Percentiles rank a stretch among this genome's conserved stretches.
Conservation (phyloP, 148 eudicot species). For the Vaccinium vitisidaea region DNA sequence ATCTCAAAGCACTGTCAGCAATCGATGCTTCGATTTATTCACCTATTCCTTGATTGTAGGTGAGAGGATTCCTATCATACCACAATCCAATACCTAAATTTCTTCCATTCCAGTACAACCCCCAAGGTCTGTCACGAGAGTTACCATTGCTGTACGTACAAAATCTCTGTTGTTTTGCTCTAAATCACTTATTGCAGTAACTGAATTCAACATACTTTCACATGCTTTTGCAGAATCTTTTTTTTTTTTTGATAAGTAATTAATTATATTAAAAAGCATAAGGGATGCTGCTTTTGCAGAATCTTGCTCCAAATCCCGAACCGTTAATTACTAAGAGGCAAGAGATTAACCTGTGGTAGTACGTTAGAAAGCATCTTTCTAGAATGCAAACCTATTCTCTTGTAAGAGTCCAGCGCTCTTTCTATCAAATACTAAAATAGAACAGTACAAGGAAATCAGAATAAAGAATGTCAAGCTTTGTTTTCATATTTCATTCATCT, state of each 20-base stretch:
- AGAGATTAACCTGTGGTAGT: not conserved
- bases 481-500: not conserved
- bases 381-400: not conserved
- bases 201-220: not conserved
- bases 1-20: not conserved
- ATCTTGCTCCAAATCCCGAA: not conserved
- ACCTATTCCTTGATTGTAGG: not conserved
- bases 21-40: not conserved
- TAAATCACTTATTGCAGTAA: not conserved
- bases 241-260: no score
- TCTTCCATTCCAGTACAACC: not conserved
- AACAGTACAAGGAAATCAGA: not conserved
- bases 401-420: not conserved
- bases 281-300: constrained; percentile 1
- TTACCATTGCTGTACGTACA: no score
- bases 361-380: not conserved
- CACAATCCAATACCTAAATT: not conserved
- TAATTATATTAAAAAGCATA: no score
- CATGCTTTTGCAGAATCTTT: not conserved
- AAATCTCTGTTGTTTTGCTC: not conserved
- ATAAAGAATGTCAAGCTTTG: not conserved
- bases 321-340: not conserved
- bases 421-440: not conserved
- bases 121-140: not conserved
- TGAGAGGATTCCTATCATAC: not conserved